Evolutionary conservation across 2,329 filamentous ascomycete genomes (phyloP).

Genomic region (Fusarium mangiferae): DNA sequence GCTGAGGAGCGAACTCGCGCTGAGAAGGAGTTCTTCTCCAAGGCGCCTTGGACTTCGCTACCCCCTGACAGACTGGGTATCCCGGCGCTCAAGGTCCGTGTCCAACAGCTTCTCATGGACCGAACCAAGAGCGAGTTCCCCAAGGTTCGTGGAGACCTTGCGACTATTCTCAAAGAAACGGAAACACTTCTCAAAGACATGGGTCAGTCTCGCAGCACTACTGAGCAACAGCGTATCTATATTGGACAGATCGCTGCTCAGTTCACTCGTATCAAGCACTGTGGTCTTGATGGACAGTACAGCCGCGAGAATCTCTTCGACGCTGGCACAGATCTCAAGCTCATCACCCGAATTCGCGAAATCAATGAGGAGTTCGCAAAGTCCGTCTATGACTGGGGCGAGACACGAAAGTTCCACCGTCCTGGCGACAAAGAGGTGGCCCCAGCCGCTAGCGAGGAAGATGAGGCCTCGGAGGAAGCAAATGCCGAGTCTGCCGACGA

Average conservation of each 20-base stretch:
- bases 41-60: slow-evolving; percentile 50
- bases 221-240: slow-evolving; percentile 49
- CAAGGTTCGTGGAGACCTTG: slow-evolving; percentile 48
- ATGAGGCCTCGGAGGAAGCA: no score
- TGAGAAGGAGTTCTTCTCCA: slow-evolving; percentile 53
- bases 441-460: no score
- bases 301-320: neutral
- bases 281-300: slow-evolving; percentile 52
- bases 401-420: slow-evolving; percentile 19
- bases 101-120: slow-evolving; percentile 53
- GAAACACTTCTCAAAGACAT: slow-evolving; percentile 40
- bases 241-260: slow-evolving; percentile 48
- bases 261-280: slow-evolving; percentile 44
- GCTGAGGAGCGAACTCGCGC: slow-evolving; percentile 45
- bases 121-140: slow-evolving; percentile 54
- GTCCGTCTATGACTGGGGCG: slow-evolving; percentile 39
- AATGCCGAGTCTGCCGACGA: no score
- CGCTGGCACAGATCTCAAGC: slow-evolving; percentile 34
- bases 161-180: slow-evolving; percentile 9
- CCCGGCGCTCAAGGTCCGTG: slow-evolving; percentile 47
- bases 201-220: slow-evolving; percentile 45
- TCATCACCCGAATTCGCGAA: slow-evolving; percentile 53
- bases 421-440: neutral
- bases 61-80: slow-evolving; percentile 48
- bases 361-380: slow-evolving; percentile 52